These are phyloP conservation scores for Metrosideros polymorpha DNA, from an alignment of 441 rosid genomes.

Conservation along the genomic window DNA sequence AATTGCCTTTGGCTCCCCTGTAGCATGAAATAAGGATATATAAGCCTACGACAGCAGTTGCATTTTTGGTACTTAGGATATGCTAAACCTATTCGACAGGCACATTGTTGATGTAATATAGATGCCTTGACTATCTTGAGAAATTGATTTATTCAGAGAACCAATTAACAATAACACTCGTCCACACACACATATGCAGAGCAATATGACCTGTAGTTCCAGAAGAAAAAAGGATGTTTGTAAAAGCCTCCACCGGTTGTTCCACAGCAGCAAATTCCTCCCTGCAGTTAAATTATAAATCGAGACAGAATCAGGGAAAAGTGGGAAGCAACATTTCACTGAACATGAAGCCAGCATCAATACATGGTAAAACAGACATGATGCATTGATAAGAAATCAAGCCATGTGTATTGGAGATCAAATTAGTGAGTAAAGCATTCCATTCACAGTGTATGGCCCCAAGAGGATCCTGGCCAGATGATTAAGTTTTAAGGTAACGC, in stretches of 20 bases:
- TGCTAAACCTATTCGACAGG: background rate
- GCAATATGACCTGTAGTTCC: constrained; percentile 73
- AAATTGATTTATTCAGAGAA: background rate
- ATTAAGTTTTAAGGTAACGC: background rate
- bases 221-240: constrained; percentile 91
- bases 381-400: background rate
- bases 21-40: constrained; percentile 18
- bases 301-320: background rate
- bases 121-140: background rate
- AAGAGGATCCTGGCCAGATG: background rate
- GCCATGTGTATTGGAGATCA: background rate
- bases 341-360: background rate
- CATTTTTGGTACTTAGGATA: background rate
- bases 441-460: background rate
- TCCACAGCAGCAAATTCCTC: constrained; percentile 70
- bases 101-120: background rate
- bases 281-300: constrained; percentile 30
- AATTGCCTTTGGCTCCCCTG: constrained; percentile 97
- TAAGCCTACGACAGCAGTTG: background rate
- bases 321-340: background rate
- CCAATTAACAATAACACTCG: background rate
- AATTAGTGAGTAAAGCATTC: background rate
- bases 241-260: constrained; percentile 59
- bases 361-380: background rate
- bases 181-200: background rate